A percentile compares a stretch with the other conserved stretches of the same genome.
phyloP scores from a whole-genome alignment of 345 rosid species.

The Garcia nutans region DNA sequence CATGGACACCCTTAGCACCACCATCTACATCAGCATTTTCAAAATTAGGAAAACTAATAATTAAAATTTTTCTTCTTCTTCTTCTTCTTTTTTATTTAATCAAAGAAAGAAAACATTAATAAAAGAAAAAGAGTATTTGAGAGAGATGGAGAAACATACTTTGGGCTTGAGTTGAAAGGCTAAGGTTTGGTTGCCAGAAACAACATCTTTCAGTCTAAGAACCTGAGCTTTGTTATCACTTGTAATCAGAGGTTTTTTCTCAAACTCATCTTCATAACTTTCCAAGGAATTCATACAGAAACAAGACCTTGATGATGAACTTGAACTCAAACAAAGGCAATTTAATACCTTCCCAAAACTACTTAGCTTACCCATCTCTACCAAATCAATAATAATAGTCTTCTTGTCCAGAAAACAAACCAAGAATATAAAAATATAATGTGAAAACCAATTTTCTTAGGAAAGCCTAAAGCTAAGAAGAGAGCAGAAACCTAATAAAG shows the following conservation, averaged over 20 bases:
- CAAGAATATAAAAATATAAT: not conserved
- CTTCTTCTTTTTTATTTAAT: too few relatives aligned
- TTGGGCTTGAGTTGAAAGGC: conserved; percentile 88
- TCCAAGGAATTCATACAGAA: conserved; percentile 24
- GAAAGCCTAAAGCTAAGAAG: conserved; percentile 17
- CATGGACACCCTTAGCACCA: conserved; percentile 82
- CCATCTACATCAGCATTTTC: conserved; percentile 48
- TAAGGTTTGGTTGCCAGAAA: conserved; percentile 60
- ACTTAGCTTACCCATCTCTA: conserved; percentile 30
- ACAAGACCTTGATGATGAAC: conserved; percentile 25
- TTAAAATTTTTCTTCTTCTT: too few relatives aligned
- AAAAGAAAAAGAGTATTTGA: not conserved
- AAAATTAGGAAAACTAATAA: not conserved
- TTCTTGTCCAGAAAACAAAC: not conserved
- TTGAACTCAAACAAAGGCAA: conserved; percentile 25
- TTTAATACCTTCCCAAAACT: conserved; percentile 36
- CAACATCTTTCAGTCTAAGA: conserved; percentile 62
- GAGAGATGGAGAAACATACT: conserved; percentile 33
- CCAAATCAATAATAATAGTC: not conserved
- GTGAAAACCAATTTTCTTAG: conserved; percentile 22
- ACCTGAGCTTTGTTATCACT: conserved; percentile 28
- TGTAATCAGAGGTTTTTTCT: conserved; percentile 38
- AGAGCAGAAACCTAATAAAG: not conserved
- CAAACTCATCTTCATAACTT: conserved; percentile 17
- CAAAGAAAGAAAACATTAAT: not conserved